Evolutionary conservation across 1,284 basidiomycete species (phyloP).

Genomic region (Irpex lacteus): DNA sequence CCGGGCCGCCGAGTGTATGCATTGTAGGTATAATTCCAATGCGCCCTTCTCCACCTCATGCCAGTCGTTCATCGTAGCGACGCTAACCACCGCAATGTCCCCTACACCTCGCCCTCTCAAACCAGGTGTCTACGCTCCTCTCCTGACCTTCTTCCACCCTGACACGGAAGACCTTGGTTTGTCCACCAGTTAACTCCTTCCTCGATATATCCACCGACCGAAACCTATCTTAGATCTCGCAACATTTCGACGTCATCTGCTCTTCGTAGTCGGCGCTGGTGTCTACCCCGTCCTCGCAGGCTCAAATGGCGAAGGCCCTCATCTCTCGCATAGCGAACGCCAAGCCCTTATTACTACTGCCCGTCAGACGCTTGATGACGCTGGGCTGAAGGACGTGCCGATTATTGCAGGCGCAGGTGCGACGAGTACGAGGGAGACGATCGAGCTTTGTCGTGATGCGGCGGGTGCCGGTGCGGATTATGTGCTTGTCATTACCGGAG

Average conservation of each 20-base stretch:
- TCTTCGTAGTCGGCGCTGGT: constrained; percentile 68
- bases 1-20: neutral
- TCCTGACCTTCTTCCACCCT: constrained; percentile 81
- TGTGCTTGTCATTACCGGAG: constrained; percentile 78
- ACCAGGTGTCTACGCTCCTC: constrained; percentile 81
- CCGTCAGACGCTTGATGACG: constrained; percentile 70
- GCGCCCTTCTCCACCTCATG: neutral
- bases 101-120: constrained; percentile 52
- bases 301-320: constrained; percentile 83
- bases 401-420: constrained; percentile 83
- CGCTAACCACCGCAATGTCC: constrained; percentile 13
- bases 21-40: neutral
- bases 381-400: constrained; percentile 59
- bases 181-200: constrained; percentile 21
- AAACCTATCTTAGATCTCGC: constrained; percentile 55
- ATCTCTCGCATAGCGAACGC: constrained; percentile 76
- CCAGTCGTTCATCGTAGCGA: neutral
- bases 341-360: constrained; percentile 64
- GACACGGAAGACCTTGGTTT: constrained; percentile 79
- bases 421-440: constrained; percentile 79
- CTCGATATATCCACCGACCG: neutral
- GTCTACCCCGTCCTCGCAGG: constrained; percentile 78
- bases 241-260: constrained; percentile 72
- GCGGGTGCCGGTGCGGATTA: constrained; percentile 83
- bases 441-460: constrained; percentile 71